Percentiles rank a stretch among this genome's conserved stretches.
These are phyloP conservation scores for Apiotrichum siamense DNA, from an alignment of 1,284 basidiomycete species.

Conservation along the genomic window DNA sequence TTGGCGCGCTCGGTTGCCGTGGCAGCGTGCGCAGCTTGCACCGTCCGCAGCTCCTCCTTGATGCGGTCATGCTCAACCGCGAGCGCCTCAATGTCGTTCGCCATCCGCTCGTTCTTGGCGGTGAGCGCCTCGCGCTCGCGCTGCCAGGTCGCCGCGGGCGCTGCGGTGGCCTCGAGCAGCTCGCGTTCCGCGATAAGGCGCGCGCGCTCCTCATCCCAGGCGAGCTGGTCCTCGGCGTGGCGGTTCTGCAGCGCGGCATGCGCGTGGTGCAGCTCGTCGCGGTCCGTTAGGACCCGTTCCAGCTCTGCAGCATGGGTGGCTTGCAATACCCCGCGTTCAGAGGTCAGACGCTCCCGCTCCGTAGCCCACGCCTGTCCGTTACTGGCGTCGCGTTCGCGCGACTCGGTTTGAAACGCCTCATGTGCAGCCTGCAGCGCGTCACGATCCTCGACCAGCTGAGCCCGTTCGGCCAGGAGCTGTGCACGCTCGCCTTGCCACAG, in stretches of 20 bases:
- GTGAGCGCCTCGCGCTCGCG: not conserved
- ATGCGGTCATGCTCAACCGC: not conserved
- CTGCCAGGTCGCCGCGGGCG: not conserved
- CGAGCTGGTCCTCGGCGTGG: not conserved
- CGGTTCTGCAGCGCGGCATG: not conserved
- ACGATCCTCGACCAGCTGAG: slow-evolving; percentile 13
- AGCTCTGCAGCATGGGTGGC: too few relatives aligned
- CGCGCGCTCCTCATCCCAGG: not conserved
- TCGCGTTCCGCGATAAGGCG: not conserved
- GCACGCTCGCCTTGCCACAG: not conserved
- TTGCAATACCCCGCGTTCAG: too few relatives aligned
- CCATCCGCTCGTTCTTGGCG: not conserved
- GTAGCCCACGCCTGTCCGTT: not conserved
- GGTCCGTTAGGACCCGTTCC: too few relatives aligned
- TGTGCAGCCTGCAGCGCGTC: not conserved
- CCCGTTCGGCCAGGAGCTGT: slow-evolving; percentile 3
- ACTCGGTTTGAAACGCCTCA: not conserved
- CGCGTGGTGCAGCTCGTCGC: not conserved
- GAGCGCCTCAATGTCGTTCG: not conserved
- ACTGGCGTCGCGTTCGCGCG: not conserved
- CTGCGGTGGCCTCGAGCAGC: not conserved
- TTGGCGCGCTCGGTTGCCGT: not conserved
- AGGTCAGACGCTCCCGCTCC: not conserved
- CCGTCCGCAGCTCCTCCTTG: not conserved
- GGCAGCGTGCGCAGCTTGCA: not conserved